Percentiles rank a stretch among this genome's conserved stretches.
phyloP scores from a whole-genome alignment of 1,139 yeast species.

The Blastobotrys proliferans region DNA sequence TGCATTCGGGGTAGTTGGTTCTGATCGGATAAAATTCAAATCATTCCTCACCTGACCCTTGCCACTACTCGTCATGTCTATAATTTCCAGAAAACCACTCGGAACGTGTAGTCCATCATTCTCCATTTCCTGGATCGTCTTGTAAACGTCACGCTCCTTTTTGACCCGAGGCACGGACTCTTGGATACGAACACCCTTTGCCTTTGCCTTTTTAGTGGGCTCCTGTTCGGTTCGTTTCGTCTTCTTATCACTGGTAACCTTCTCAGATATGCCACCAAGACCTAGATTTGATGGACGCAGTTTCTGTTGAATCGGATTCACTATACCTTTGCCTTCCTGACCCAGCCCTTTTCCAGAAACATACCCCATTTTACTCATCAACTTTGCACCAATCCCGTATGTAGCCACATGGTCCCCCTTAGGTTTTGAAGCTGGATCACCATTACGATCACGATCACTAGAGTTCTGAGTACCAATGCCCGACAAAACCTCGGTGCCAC shows the following conservation, averaged over 20 bases:
- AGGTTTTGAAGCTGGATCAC: background rate
- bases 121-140: conserved; percentile 40
- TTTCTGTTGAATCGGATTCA: conserved; percentile 69
- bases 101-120: conserved; percentile 39
- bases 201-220: conserved; percentile 13
- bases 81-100: conserved; percentile 28
- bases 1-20: conserved; percentile 13
- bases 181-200: conserved; percentile 20
- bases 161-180: conserved; percentile 1
- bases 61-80: conserved; percentile 31
- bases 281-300: conserved; percentile 63
- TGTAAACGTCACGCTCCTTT: conserved; percentile 31
- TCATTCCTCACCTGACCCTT: background rate
- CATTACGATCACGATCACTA: background rate
- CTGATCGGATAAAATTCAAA: conserved; percentile 18
- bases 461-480: background rate
- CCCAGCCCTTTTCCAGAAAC: conserved; percentile 82
- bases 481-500: conserved; percentile 3
- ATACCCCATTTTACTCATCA: conserved; percentile 85
- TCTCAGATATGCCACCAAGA: conserved; percentile 56
- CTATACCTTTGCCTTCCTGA: conserved; percentile 61
- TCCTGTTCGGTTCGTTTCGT: conserved; percentile 20
- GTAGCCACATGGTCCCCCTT: conserved; percentile 15
- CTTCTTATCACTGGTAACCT: conserved; percentile 24
- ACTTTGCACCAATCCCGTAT: conserved; percentile 84